Conservation (phyloP, 176 grass and related monocot genomes). For the Tillandsia fasciculata region DNA sequence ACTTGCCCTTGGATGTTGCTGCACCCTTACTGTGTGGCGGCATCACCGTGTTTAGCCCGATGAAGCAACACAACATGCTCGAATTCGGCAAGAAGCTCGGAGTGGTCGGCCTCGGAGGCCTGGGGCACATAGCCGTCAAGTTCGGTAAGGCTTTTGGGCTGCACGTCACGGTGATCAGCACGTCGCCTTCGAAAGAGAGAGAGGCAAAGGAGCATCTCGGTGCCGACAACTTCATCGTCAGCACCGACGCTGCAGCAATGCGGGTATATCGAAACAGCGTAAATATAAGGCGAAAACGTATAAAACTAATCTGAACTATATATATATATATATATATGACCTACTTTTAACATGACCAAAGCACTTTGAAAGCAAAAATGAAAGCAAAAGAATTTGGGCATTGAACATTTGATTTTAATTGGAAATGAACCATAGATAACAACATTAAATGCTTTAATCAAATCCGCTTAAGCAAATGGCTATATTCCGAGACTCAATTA, state of each 20-base stretch:
- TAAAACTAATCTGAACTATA: too few relatives aligned
- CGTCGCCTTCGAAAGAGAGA: conserved; percentile 55
- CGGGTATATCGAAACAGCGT: conserved; percentile 10
- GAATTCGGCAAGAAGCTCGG: conserved; percentile 36
- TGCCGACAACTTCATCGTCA: conserved; percentile 52
- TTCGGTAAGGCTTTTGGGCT: conserved; percentile 71
- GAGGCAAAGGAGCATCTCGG: conserved; percentile 50
- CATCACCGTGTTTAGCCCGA: conserved; percentile 66
- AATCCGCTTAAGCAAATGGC: too few relatives aligned
- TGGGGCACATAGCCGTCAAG: conserved; percentile 58
- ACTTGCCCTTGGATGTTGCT: conserved; percentile 43
- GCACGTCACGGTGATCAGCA: conserved; percentile 47
- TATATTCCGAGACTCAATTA: too few relatives aligned
- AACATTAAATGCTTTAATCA: too few relatives aligned
- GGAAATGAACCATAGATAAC: too few relatives aligned
- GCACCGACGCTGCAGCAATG: conserved; percentile 45
- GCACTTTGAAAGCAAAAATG: too few relatives aligned
- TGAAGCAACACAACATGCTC: conserved; percentile 65
- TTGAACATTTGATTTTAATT: too few relatives aligned
- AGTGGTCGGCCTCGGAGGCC: conserved; percentile 60
- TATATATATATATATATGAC: too few relatives aligned
- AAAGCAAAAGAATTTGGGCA: too few relatives aligned
- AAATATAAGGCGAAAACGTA: too few relatives aligned
- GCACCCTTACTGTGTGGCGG: conserved; percentile 59
- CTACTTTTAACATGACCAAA: too few relatives aligned